Conservation (phyloP, 116 monocot genomes). For the Papilionanthe hybrid region DNA sequence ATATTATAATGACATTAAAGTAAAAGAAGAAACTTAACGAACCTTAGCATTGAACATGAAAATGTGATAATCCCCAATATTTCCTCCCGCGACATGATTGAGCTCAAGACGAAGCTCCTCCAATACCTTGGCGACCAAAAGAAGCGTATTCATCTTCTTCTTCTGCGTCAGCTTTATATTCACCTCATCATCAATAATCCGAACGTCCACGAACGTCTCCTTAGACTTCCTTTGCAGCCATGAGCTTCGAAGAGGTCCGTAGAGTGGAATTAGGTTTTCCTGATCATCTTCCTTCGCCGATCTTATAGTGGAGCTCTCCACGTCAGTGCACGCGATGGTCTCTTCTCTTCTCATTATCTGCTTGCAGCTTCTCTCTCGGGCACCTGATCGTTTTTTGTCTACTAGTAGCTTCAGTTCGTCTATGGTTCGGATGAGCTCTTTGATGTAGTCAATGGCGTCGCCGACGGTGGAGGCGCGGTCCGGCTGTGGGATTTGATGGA, state of each 20-base stretch:
- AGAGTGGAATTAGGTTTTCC: constrained; percentile 15
- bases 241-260: constrained; percentile 61
- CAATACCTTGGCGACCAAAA: constrained; percentile 50
- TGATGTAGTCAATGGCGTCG: constrained; percentile 90
- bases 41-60: constrained; percentile 98
- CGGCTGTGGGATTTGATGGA: constrained; percentile 18
- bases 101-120: constrained; percentile 79
- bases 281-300: constrained; percentile 22
- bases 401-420: constrained; percentile 66
- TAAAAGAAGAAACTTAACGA: neutral
- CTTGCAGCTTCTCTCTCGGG: constrained; percentile 25
- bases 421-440: constrained; percentile 65
- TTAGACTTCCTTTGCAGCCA: constrained; percentile 78
- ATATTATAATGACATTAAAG: neutral
- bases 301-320: constrained; percentile 40
- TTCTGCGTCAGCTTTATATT: constrained; percentile 78
- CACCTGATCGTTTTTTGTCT: constrained; percentile 47
- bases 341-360: constrained; percentile 30
- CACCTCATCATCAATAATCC: constrained; percentile 89
- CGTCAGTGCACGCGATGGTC: constrained; percentile 25
- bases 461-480: constrained; percentile 86
- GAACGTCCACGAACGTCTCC: constrained; percentile 76
- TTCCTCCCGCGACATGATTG: constrained; percentile 66
- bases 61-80: constrained; percentile 73
- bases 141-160: constrained; percentile 63